These are phyloP conservation scores for Microdochium nivale DNA, from an alignment of 2,329 filamentous ascomycete genomes.

Conservation along the genomic window DNA sequence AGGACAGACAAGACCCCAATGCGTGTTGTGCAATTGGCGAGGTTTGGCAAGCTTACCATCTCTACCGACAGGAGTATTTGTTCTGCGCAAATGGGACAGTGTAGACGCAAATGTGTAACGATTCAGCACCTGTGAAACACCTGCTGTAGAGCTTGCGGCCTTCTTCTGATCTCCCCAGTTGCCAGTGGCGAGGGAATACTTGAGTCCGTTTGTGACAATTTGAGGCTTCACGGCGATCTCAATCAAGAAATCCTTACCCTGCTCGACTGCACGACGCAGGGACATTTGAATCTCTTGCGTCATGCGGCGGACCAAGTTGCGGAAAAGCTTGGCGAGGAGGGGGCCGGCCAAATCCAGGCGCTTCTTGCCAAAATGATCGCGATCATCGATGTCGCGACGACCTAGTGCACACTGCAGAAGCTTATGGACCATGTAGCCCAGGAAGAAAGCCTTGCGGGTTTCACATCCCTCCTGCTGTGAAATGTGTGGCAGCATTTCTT, in stretches of 20 bases:
- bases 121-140: constrained; percentile 96
- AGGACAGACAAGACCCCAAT: constrained; percentile 96
- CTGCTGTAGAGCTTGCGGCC: constrained; percentile 86
- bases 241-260: constrained; percentile 80
- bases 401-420: constrained; percentile 89
- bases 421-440: constrained; percentile 98
- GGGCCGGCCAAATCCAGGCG: constrained; percentile 91
- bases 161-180: constrained; percentile 99
- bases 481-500: constrained; percentile 93
- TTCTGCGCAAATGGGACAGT: constrained; percentile 89
- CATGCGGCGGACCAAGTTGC: constrained; percentile 81
- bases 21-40: constrained; percentile 94
- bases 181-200: constrained; percentile 93
- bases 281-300: constrained; percentile 87
- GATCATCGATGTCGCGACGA: constrained; percentile 87
- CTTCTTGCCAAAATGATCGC: constrained; percentile 99
- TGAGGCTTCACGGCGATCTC: constrained; percentile 84
- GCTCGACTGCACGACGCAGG: constrained; percentile 85
- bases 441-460: constrained; percentile 93
- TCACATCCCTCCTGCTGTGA: constrained; percentile 92
- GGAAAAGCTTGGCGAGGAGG: constrained; percentile 91
- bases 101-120: constrained; percentile 97
- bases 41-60: constrained; percentile 98
- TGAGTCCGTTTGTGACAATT: constrained; percentile 86
- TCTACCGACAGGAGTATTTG: constrained; percentile 94